A percentile compares a stretch with the other conserved stretches of the same genome.
Conservation (phyloP, 768 basidiomycete genomes). For the Lactarius tabidus region DNA sequence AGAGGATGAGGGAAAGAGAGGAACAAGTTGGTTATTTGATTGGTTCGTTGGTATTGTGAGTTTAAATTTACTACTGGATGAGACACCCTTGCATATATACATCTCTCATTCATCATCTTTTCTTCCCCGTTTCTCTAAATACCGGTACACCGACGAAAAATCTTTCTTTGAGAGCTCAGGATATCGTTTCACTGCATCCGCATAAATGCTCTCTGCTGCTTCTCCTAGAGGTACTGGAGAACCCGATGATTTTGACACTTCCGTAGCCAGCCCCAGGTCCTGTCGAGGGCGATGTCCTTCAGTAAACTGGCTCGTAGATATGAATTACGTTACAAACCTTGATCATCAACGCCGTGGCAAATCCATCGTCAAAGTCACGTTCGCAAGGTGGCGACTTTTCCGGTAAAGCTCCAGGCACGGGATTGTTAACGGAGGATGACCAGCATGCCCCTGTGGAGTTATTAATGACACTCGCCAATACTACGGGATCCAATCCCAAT, state of each 20-base stretch:
- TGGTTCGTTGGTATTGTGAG: constrained; percentile 26
- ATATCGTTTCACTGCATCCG: constrained; percentile 45
- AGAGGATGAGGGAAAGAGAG: not conserved
- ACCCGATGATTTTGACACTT: constrained; percentile 48
- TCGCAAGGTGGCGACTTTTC: constrained; percentile 78
- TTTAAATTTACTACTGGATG: not conserved
- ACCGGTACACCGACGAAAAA: constrained; percentile 77
- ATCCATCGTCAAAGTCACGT: constrained; percentile 80
- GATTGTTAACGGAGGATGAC: constrained; percentile 84
- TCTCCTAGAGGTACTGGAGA: constrained; percentile 62
- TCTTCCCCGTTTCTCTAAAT: constrained; percentile 38
- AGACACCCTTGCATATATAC: not conserved
- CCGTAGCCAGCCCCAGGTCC: constrained; percentile 82
- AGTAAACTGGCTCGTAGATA: not conserved
- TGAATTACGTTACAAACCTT: constrained; percentile 46
- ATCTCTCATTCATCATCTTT: not conserved
- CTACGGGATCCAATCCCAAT: constrained; percentile 70
- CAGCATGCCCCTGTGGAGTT: constrained; percentile 81
- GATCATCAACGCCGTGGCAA: constrained; percentile 77
- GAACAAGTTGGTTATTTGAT: constrained; percentile 2
- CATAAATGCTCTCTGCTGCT: constrained; percentile 62
- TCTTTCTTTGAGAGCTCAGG: constrained; percentile 67
- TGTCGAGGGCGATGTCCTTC: constrained; percentile 32
- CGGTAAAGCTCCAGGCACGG: constrained; percentile 69
- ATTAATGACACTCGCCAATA: constrained; percentile 82